Evolutionary conservation across 371 early-diverging fungal species (phyloP), one percentile per base, ranked within the genome.

Genomic region (Mortierella sp.): DNA sequence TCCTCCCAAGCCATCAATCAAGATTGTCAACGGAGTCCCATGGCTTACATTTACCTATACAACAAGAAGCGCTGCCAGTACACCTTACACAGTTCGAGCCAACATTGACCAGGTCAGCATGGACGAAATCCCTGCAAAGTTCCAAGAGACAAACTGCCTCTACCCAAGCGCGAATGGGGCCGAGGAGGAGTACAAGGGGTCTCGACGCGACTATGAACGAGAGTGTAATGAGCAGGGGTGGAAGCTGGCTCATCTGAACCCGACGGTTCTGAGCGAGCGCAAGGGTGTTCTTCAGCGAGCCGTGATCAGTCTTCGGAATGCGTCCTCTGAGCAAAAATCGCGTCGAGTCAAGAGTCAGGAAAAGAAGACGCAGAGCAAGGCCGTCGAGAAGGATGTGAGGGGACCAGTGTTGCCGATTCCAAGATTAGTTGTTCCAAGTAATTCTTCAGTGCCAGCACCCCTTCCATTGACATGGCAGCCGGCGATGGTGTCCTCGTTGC

Each of bases 151-250:
- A n/a, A 86, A 86, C n/a, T 86, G 87, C 55, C 70, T 86, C 21
- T 86, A 86, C 51, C 82, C 80, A 0, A 82, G 75, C 21, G 87
- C 87, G 14, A 74, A 86, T 48, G 82, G 82, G 7, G 78, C 78
- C 6, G 77, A 86, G 71, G n/a, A 76, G 0, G 72, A 72, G 1
- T 82, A 82, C 65, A 82, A 77, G 56, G 87, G 82, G 14, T 38
- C 79, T 7, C 82, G 87, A 5, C 77, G 77, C 16, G 71, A 71
- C 4, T 86, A 74, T 72, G 87, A 86, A 35, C 83, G 82, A 11
- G 79, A 82, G 43, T 86, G 87, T 43, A 86, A 86, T 29, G 71
- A 56, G 41, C 87, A 86, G 63, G 87, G 82, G 27, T 82, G 87
- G 87, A 79, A 75, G 41, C 74, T 86, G 35, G 80, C 77, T 0